Base-by-base conservation (phyloP, 2,329 filamentous ascomycete species). In the Geosmithia flava region DNA sequence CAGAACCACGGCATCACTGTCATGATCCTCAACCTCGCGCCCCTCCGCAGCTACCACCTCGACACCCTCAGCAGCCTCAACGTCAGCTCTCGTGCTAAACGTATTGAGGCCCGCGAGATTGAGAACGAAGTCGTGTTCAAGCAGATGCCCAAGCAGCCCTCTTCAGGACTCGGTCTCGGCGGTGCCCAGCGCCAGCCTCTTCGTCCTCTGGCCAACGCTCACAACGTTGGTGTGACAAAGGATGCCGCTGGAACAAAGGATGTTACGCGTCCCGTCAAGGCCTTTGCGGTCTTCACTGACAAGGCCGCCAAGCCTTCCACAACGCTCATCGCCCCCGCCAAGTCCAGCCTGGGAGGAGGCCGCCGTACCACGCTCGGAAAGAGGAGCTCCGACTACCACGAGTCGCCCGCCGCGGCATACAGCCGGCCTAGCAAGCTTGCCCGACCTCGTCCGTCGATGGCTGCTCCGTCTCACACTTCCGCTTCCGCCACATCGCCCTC, bases 1-100 rank as follows among this genome's bases (percentile, higher is more conserved):
- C 91, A 96, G 68, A 96, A 97, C 68, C 88, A 95, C 54, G 91
- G 93, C 46, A 80, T 95, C 55, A 96, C 90, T 0, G 78, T 97
- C 59, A 97, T 97, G 93, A 93, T 97, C 50, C 73, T 97, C 39
- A 97, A 97, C 59, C 76, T 97, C 2, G 87, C 91, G 0, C 90
- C 93, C 0, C 75, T 94, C n/a, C 81, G 87, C 52, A 89, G 87
- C 56, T 97, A 95, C 61, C 91, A 97, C 59, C 75, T 95, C 40
- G 91, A 97, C 62, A 96, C 91, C 0, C 74, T 96, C 6, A 95
- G 87, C 65, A 95, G 90, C 53, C 70, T 97, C 47, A 96, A 95
- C 60, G 93, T 97, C 59, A 93, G 90, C 58, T 96, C 93, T 47
- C 79, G 91, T 11, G 94, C 91, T 20, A 96, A 96, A 71, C 88